These are phyloP conservation scores for Lagenaria siceraria DNA, from an alignment of 306 rosid genomes.

Conservation along the genomic window DNA sequence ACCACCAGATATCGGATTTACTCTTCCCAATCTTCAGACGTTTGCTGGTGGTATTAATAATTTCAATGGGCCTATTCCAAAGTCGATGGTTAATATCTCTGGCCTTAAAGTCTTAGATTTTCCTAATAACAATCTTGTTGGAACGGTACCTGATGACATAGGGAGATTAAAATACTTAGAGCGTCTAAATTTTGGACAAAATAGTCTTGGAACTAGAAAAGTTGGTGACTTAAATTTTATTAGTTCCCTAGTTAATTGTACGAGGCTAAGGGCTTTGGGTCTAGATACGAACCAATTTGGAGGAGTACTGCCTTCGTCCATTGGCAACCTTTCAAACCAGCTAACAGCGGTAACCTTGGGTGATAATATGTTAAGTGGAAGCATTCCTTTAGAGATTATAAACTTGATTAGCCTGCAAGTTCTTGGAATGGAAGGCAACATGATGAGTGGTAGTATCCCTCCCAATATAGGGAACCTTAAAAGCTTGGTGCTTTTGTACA, in stretches of 20 bases:
- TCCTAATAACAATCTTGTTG: slow-evolving; percentile 18
- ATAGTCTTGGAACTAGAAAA: slow-evolving; percentile 21
- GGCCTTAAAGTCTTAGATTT: slow-evolving; percentile 22
- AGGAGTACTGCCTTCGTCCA: slow-evolving; percentile 21
- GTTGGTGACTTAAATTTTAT: slow-evolving; percentile 14
- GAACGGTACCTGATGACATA: slow-evolving; percentile 21
- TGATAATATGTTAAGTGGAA: slow-evolving; percentile 8
- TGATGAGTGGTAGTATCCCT: slow-evolving; percentile 11
- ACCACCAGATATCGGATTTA: slow-evolving; percentile 29
- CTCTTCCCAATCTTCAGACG: slow-evolving; percentile 25
- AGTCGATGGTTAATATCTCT: slow-evolving; percentile 30
- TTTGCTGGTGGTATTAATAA: slow-evolving; percentile 24
- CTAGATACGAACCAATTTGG: neutral
- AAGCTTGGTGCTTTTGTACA: neutral
- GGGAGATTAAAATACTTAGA: slow-evolving; percentile 13
- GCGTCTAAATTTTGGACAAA: slow-evolving; percentile 4
- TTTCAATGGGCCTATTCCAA: slow-evolving; percentile 26
- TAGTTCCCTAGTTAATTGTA: slow-evolving; percentile 17
- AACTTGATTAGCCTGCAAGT: slow-evolving; percentile 7
- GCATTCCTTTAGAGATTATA: slow-evolving; percentile 12
- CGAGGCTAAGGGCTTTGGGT: slow-evolving; percentile 3
- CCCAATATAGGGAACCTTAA: slow-evolving; percentile 13
- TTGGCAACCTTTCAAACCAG: slow-evolving; percentile 20
- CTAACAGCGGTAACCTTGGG: neutral
- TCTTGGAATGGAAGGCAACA: slow-evolving; percentile 3